Evolutionary conservation across 306 rosid genomes (phyloP).

Genomic region (Cajanus cajan): DNA sequence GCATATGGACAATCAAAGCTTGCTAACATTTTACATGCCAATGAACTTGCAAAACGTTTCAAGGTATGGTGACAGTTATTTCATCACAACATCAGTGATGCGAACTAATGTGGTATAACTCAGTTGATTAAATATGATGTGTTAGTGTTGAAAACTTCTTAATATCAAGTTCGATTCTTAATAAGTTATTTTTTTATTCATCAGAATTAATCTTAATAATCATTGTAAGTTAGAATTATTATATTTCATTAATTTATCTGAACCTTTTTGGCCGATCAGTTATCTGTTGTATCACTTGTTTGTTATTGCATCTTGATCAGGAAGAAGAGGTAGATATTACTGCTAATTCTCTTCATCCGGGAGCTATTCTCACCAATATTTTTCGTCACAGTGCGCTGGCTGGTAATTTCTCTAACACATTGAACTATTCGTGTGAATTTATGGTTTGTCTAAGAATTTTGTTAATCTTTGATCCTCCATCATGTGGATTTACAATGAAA

Average conservation of each 20-base stretch:
- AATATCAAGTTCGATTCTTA: too few species aligned
- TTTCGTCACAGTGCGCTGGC: conserved; percentile 33
- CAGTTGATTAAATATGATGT: too few species aligned
- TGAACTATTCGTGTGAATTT: conserved; percentile 2
- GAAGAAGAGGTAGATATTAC: conserved; percentile 62
- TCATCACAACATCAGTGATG: neutral
- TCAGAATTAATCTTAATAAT: too few species aligned
- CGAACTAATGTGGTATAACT: too few species aligned
- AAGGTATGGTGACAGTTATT: conserved; percentile 37
- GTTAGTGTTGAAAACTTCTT: too few species aligned
- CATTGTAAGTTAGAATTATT: too few species aligned
- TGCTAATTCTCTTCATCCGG: conserved; percentile 92
- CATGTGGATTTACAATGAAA: too few species aligned
- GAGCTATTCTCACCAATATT: conserved; percentile 56
- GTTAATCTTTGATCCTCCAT: neutral
- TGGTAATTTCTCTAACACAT: conserved; percentile 37
- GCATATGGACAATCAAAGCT: conserved; percentile 82
- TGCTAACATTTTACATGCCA: conserved; percentile 65
- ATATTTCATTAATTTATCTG: too few species aligned
- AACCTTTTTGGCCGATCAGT: too few species aligned
- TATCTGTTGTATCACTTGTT: neutral
- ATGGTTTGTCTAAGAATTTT: neutral
- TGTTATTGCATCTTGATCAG: conserved; percentile 47
- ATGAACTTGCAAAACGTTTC: conserved; percentile 58
- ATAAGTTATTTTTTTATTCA: too few species aligned